phyloP scores from a whole-genome alignment of 331 rosid species.

The Pyracantha coccinea region DNA sequence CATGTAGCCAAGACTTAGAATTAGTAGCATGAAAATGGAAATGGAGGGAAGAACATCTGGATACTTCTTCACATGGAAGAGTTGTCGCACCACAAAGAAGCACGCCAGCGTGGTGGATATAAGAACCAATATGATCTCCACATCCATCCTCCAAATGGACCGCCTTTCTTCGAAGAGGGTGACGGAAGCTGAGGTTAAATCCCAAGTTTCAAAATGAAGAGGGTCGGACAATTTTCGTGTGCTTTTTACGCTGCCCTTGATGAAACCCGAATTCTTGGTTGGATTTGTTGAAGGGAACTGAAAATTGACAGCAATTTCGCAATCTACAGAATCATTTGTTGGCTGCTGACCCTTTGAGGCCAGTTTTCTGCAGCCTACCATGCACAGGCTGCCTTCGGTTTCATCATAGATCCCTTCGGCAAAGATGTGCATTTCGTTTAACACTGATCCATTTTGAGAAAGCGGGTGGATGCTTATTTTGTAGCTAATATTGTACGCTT shows the following conservation, averaged over 20 bases:
- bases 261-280: background rate
- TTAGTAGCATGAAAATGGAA: conserved; percentile 42
- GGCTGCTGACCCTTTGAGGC: background rate
- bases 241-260: conserved; percentile 50
- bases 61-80: conserved; percentile 43
- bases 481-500: conserved; percentile 29
- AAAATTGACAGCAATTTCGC: conserved; percentile 40
- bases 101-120: conserved; percentile 49
- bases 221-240: conserved; percentile 28
- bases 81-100: conserved; percentile 37
- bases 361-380: conserved; percentile 48
- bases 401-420: conserved; percentile 66
- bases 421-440: conserved; percentile 10
- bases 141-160: conserved; percentile 39
- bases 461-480: background rate
- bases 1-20: conserved; percentile 38
- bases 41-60: conserved; percentile 39
- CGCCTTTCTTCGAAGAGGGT: background rate
- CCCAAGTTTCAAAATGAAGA: conserved; percentile 37
- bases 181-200: conserved; percentile 21
- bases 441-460: background rate
- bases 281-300: conserved; percentile 27
- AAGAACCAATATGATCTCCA: conserved; percentile 45
- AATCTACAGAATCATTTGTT: conserved; percentile 26
- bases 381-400: conserved; percentile 53